phyloP scores from a whole-genome alignment of 306 rosid genomes.

The Cotoneaster glaucophyllus region DNA sequence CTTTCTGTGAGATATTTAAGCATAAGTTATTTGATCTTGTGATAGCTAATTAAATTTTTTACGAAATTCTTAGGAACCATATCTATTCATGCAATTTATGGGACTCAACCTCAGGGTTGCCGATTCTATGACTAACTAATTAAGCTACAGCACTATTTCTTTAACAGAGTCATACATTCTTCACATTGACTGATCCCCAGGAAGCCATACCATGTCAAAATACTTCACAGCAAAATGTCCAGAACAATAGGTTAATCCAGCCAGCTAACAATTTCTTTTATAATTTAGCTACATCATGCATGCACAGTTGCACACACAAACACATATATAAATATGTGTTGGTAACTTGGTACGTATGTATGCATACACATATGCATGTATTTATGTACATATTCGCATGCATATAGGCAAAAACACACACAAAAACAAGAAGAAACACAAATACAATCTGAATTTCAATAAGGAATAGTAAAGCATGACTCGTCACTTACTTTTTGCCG shows the following conservation, averaged over 20 bases:
- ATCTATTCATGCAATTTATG: neutral
- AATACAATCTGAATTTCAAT: neutral
- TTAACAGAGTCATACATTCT: slow-evolving; percentile 6
- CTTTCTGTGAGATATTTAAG: slow-evolving; percentile 7
- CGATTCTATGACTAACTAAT: neutral
- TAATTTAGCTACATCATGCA: neutral
- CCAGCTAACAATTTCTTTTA: neutral
- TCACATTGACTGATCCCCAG: neutral
- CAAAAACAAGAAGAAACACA: neutral
- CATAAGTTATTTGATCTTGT: neutral
- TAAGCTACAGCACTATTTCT: neutral
- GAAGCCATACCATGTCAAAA: slow-evolving; percentile 2
- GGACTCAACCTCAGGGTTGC: neutral
- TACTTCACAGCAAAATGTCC: neutral
- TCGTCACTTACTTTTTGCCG: slow-evolving; percentile 78
- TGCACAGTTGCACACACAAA: neutral
- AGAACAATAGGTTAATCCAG: neutral
- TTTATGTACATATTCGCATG: neutral
- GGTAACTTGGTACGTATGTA: neutral
- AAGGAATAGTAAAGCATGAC: neutral
- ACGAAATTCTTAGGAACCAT: neutral
- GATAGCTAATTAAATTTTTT: neutral
- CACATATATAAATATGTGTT: neutral
- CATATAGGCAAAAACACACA: neutral
- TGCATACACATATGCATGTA: neutral